Evolutionary conservation across 2,329 filamentous ascomycete genomes (phyloP).

Genomic region (Trichoderma simmonsii): DNA sequence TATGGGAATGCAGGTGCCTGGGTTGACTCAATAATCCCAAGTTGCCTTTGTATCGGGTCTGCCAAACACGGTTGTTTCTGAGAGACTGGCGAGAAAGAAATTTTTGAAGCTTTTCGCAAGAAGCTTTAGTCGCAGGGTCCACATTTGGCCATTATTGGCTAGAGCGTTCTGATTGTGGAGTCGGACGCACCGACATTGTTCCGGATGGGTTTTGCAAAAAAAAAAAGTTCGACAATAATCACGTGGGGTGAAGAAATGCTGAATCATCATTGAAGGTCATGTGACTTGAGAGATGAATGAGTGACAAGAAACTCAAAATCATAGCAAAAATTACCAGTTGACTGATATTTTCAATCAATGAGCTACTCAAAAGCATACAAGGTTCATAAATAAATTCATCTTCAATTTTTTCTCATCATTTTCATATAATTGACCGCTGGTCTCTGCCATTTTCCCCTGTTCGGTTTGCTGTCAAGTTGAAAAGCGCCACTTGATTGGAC

Average conservation of each 20-base stretch:
- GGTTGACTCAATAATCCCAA: constrained; percentile 21
- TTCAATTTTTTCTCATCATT: neutral
- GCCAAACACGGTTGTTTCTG: constrained; percentile 16
- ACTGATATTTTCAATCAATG: neutral
- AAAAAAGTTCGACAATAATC: neutral
- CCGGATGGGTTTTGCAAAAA: neutral
- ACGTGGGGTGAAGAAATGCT: neutral
- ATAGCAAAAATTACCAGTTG: neutral
- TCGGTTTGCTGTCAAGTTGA: neutral
- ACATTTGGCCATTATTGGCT: constrained; percentile 20
- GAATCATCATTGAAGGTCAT: constrained; percentile 6
- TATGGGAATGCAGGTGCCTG: constrained; percentile 24
- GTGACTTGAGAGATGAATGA: neutral
- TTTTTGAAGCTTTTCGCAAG: constrained; percentile 37
- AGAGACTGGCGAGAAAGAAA: constrained; percentile 32
- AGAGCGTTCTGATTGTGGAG: neutral
- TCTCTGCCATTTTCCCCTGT: neutral
- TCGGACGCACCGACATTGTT: constrained; percentile 21
- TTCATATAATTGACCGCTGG: neutral
- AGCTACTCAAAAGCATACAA: neutral
- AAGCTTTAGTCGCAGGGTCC: constrained; percentile 23
- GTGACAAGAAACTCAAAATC: neutral
- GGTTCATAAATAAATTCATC: neutral
- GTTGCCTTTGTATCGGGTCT: constrained; percentile 27
- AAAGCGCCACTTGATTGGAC: constrained; percentile 16